Percentiles rank a stretch among this genome's conserved stretches.
These are phyloP conservation scores for Purpureocillium takamizusanense DNA, from an alignment of 2,329 filamentous ascomycete species.

Conservation along the genomic window DNA sequence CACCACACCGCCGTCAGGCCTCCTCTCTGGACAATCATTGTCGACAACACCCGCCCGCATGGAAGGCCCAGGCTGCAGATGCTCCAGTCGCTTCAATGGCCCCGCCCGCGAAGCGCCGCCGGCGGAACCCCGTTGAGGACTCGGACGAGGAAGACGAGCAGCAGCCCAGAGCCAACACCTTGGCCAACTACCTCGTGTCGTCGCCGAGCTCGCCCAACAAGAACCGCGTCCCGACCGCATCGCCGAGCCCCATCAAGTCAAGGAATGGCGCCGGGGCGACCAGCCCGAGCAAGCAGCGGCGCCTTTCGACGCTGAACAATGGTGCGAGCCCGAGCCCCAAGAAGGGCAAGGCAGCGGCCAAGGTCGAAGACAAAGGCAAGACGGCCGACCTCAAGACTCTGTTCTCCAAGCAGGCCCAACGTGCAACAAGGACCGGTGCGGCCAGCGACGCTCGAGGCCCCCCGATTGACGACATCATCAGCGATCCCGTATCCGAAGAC, in stretches of 20 bases:
- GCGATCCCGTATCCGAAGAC: constrained; percentile 52
- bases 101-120: constrained; percentile 49
- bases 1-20: constrained; percentile 4
- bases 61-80: constrained; percentile 16
- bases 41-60: constrained; percentile 6
- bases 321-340: constrained; percentile 24
- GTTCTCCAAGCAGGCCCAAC: constrained; percentile 53
- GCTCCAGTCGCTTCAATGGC: constrained; percentile 36
- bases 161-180: constrained; percentile 31
- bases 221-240: constrained; percentile 20
- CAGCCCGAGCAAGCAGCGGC: constrained; percentile 14
- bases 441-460: constrained; percentile 17
- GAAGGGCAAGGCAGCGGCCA: constrained; percentile 29
- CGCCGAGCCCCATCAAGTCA: constrained; percentile 32
- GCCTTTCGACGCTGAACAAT: constrained; percentile 18
- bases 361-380: constrained; percentile 39
- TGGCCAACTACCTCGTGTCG: constrained; percentile 44
- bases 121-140: constrained; percentile 43
- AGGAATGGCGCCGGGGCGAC: constrained; percentile 9
- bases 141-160: constrained; percentile 43
- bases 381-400: constrained; percentile 48
- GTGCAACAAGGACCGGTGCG: constrained; percentile 25
- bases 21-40: neutral
- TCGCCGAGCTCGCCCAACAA: constrained; percentile 36
- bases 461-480: constrained; percentile 38